Evolutionary conservation across 768 basidiomycete genomes (phyloP).

Genomic region (Kwoniella bestiolae): DNA sequence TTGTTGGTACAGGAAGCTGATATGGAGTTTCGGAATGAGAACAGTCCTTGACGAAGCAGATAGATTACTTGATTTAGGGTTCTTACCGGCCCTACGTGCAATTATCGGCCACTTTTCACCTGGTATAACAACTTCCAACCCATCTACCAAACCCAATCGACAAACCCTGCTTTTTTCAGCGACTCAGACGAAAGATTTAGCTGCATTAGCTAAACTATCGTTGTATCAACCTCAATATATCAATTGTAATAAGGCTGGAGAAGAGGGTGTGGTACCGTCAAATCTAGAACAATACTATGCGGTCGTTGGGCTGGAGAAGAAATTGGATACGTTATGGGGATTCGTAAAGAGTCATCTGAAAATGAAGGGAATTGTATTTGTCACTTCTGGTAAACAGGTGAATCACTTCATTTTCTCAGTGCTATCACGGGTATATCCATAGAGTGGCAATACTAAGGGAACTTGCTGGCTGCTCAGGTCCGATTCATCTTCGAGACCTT

Average conservation of each 20-base stretch:
- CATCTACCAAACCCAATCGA: slow-evolving; percentile 58
- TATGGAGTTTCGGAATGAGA: too few relatives aligned
- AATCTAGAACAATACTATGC: slow-evolving; percentile 88
- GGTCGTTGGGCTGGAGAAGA: slow-evolving; percentile 78
- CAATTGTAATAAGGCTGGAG: slow-evolving; percentile 61
- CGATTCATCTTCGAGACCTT: slow-evolving; percentile 96
- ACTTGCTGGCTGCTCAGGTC: slow-evolving; percentile 61
- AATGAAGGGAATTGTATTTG: slow-evolving; percentile 87
- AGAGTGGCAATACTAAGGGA: too few relatives aligned
- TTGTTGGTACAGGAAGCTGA: too few relatives aligned
- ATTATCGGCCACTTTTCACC: slow-evolving; percentile 84
- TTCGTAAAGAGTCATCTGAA: slow-evolving; percentile 94
- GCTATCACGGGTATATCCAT: too few relatives aligned
- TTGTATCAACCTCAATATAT: slow-evolving; percentile 78
- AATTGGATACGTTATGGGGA: slow-evolving; percentile 88
- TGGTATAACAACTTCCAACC: slow-evolving; percentile 7
- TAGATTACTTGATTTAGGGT: slow-evolving; percentile 95
- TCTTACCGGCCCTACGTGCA: slow-evolving; percentile 82
- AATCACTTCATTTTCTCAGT: too few relatives aligned
- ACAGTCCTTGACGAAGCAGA: slow-evolving; percentile 95
- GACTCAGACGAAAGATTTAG: slow-evolving; percentile 84
- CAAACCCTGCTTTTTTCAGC: slow-evolving; percentile 97
- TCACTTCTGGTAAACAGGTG: slow-evolving; percentile 92
- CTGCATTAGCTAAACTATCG: slow-evolving; percentile 72
- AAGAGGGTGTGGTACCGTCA: slow-evolving; percentile 65